Base-by-base conservation (phyloP, 2,329 filamentous ascomycete genomes). In the Fusarium euwallaceae region DNA sequence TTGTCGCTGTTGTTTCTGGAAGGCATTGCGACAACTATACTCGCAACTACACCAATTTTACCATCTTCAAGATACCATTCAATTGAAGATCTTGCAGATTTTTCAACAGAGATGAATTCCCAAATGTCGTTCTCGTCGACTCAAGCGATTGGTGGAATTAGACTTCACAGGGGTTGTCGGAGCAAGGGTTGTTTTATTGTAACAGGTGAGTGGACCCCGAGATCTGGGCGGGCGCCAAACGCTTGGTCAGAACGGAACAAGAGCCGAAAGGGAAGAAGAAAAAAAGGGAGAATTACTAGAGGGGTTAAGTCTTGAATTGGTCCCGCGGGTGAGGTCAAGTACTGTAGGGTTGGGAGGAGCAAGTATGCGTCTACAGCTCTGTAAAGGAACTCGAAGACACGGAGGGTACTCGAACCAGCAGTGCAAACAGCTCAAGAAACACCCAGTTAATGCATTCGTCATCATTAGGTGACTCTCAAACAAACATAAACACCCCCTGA, bases 61-160 rank as follows among this genome's bases (percentile, higher is more conserved):
- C 24, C 48, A 53, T 12, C 10, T 27, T 53, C 10, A n/a, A 10
- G 9, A 29, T 32, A 2, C 1, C 24, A 53, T n/a, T 53, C 3
- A n/a, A 32, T 53, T 17, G 16, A 53, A 10, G 27, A 29, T n/a
- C 48, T 53, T 17, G 16, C 16, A 48, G 27, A 69, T 6, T 37
- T 29, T 41, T 36, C 48, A n/a, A n/a, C 24, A 32, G 17, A 6
- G 6, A 58, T 24, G 20, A 12, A 12, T 45, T 20, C 36, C 39
- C 37, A 69, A 22, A 48, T 51, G 24, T 58, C 39, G 51, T 61
- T 61, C 45, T 39, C 11, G n/a, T 6, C 32, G 8, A 24, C 34
- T 39, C 55, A 66, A 67, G 17, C 53, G 66, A 78, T 78, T 78
- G 76, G 76, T 78, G 76, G 76, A 68, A 78, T 71, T 41, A n/a